Evolutionary conservation across 2,329 filamentous ascomycete genomes (phyloP), one percentile per base, ranked within the genome.

Genomic region (Fusarium sp.): DNA sequence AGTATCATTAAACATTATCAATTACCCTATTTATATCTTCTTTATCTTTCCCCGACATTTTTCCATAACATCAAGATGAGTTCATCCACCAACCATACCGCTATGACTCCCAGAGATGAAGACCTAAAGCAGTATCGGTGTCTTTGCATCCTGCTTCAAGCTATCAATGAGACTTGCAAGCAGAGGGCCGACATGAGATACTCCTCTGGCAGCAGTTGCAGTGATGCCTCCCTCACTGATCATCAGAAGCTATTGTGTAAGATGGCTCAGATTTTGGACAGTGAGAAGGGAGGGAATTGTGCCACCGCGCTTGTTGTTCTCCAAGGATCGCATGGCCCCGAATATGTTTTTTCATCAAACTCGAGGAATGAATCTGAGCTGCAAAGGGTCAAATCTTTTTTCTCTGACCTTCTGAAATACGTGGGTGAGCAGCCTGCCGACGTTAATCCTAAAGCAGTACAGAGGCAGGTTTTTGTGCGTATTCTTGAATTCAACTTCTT

Each of bases 401-500:
- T 59, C 13, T 55, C 30, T 20, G 40, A 59, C 2, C 48, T 59
- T 13, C 9, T 59, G 7, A 13, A 13, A 10, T 54, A 54, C 11
- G 56, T 54, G 29, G 48, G 56, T 29, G n/a, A 13, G 11, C 24
- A 55, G 7, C 40, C 48, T 20, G 29, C 15, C 10, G 24, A 20
- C 8, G 24, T n/a, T 12, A n/a, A 13, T 9, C 22, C 24, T 15
- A 59, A 46, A n/a, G 48, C 11, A 40, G 6, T 59, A 24, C 48
- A 54, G 30, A 54, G 29, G 40, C 48, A 55, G 34, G 48, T 59
- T 9, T 30, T 59, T 4, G 15, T 15, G 13, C 57, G 48, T 16
- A 59, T 59, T 25, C 30, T 59, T 10, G 40, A 59, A 16, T 59
- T 59, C 57, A 59, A 59, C 6, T 59, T 59, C 9, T 41, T 20